Evolutionary conservation across 805 yeast species (phyloP).

Genomic region (Starmerella ratchasimensis): DNA sequence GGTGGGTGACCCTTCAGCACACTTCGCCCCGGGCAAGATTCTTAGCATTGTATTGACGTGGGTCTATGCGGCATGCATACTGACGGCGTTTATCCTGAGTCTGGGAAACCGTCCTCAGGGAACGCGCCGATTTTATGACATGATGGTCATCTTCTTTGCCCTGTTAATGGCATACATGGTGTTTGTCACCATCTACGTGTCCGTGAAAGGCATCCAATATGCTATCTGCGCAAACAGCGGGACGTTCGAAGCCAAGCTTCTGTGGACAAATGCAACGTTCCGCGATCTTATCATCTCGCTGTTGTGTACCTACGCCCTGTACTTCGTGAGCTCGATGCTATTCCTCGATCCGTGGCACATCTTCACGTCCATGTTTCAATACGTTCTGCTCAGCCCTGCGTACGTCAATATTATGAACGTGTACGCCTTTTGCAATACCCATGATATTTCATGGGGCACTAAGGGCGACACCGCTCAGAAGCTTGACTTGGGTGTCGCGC

Average conservation of each 20-base stretch:
- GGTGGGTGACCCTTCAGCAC: conserved; percentile 46
- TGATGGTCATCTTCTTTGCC: conserved; percentile 70
- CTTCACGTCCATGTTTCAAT: conserved; percentile 77
- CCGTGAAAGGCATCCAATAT: conserved; percentile 54
- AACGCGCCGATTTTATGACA: conserved; percentile 60
- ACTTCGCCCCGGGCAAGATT: conserved; percentile 61
- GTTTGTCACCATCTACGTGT: conserved; percentile 72
- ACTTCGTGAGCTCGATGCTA: conserved; percentile 61
- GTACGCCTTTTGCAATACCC: conserved; percentile 90
- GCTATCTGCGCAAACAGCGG: conserved; percentile 34
- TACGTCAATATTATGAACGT: conserved; percentile 84
- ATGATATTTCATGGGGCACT: conserved; percentile 96
- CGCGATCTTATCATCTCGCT: conserved; percentile 80
- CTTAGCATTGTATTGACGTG: conserved; percentile 70
- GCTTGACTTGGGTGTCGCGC: conserved; percentile 74
- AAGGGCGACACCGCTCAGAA: conserved; percentile 59
- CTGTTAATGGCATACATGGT: conserved; percentile 77
- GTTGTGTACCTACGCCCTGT: conserved; percentile 68
- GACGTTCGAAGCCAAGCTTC: conserved; percentile 29
- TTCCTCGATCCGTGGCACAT: conserved; percentile 88
- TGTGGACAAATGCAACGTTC: conserved; percentile 43
- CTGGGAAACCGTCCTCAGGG: conserved; percentile 94
- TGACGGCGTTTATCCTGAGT: conserved; percentile 75
- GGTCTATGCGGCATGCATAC: conserved; percentile 68
- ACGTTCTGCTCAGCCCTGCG: conserved; percentile 70